Percentiles rank a stretch among this genome's conserved stretches.
phyloP scores from a whole-genome alignment of 164 flowering plant species.

The Macadamia integrifolia region DNA sequence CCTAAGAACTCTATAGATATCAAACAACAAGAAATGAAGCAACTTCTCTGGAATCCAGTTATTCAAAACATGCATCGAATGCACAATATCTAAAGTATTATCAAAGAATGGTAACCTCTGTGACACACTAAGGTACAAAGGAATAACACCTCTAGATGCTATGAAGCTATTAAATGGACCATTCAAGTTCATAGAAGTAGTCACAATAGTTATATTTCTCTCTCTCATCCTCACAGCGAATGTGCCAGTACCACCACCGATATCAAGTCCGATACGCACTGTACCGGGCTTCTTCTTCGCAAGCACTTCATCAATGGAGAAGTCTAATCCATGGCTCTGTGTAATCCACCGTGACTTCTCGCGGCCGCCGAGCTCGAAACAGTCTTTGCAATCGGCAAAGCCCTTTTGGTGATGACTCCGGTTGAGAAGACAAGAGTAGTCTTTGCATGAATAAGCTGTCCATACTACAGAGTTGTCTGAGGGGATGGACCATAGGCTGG shows the following conservation, averaged over 20 bases:
- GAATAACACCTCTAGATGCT: constrained; percentile 59
- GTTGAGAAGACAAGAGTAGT: constrained; percentile 46
- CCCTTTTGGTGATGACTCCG: constrained; percentile 29
- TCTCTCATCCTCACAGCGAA: constrained; percentile 64
- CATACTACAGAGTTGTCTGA: constrained; percentile 45
- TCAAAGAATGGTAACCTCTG: constrained; percentile 78
- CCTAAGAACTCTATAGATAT: constrained; percentile 59
- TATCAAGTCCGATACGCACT: constrained; percentile 62
- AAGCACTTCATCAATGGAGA: constrained; percentile 48
- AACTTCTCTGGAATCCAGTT: constrained; percentile 57
- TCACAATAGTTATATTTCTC: constrained; percentile 50
- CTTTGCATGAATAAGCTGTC: constrained; percentile 62
- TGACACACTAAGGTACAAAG: constrained; percentile 45
- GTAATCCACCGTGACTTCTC: constrained; percentile 44
- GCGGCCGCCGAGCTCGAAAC: constrained; percentile 47
- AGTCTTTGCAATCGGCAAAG: constrained; percentile 65
- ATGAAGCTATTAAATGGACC: constrained; percentile 69
- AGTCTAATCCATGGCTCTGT: constrained; percentile 29
- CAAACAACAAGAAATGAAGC: constrained; percentile 54
- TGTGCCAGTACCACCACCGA: constrained; percentile 61
- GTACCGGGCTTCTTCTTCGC: constrained; percentile 32
- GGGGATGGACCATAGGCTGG: constrained; percentile 51
- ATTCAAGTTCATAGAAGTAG: constrained; percentile 60
- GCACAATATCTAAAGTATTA: constrained; percentile 59
- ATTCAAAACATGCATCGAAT: constrained; percentile 64